Percentiles rank a stretch among this genome's conserved stretches.
Evolutionary conservation across 331 rosid species (phyloP).

Genomic region (Spiraea crenata): DNA sequence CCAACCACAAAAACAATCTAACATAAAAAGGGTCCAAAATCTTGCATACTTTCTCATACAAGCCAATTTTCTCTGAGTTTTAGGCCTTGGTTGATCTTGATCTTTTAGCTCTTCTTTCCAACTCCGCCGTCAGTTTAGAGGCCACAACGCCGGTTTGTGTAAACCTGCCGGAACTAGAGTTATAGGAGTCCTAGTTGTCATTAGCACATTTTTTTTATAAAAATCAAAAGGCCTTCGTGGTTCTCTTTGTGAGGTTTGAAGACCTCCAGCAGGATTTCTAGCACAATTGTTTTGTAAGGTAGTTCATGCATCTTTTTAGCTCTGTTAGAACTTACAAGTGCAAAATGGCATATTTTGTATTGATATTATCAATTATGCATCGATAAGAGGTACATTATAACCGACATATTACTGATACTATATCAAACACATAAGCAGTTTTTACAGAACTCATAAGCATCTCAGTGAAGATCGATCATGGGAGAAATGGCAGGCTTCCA

Average conservation of each 20-base stretch:
- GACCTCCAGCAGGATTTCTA: background rate
- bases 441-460: background rate
- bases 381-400: no score
- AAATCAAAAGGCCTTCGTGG: background rate
- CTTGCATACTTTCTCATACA: slow-evolving; percentile 34
- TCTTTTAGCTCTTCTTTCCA: background rate
- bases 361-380: no score
- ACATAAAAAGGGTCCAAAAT: slow-evolving; percentile 42
- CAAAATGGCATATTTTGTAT: background rate
- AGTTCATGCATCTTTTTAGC: background rate
- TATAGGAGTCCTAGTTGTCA: background rate
- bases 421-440: no score
- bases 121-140: background rate
- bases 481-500: slow-evolving; percentile 84
- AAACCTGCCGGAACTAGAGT: background rate
- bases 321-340: no score
- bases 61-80: slow-evolving; percentile 30
- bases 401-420: no score
- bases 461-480: slow-evolving; percentile 41
- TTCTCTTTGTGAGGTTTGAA: background rate
- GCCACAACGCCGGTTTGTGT: background rate
- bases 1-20: slow-evolving; percentile 47
- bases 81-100: no score
- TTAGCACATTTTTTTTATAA: slow-evolving; percentile 3
- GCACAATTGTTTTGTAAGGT: background rate